Percentiles rank a stretch among this genome's conserved stretches.
phyloP scores from a whole-genome alignment of 768 basidiomycete genomes.

The Mycena galericulata region DNA sequence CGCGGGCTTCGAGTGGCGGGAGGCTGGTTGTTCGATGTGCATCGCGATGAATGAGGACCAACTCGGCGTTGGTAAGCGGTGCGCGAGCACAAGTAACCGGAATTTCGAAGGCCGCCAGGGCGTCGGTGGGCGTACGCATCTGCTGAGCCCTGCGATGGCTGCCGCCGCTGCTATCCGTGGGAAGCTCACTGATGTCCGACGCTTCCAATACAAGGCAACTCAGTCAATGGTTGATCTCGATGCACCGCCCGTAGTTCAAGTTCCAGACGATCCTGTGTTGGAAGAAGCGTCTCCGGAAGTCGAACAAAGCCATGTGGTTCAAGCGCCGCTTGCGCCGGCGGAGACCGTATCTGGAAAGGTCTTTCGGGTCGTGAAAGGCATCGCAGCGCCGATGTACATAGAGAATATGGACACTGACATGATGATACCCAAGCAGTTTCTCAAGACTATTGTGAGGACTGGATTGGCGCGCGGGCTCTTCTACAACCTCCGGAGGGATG shows the following conservation, averaged over 20 bases:
- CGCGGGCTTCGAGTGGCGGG: conserved; percentile 94
- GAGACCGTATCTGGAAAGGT: conserved; percentile 62
- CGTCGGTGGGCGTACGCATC: conserved; percentile 88
- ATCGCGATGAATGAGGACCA: conserved; percentile 96
- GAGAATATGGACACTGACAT: conserved; percentile 92
- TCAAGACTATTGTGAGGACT: conserved; percentile 91
- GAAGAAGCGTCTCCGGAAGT: conserved; percentile 70
- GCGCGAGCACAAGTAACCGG: conserved; percentile 92
- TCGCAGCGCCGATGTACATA: conserved; percentile 81
- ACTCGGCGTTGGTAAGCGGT: conserved; percentile 83
- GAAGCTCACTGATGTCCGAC: conserved; percentile 84
- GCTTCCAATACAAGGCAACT: conserved; percentile 63
- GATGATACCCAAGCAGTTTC: conserved; percentile 94
- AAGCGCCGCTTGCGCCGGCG: conserved; percentile 45
- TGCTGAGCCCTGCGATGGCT: conserved; percentile 93
- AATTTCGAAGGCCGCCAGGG: conserved; percentile 94
- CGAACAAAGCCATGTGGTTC: conserved; percentile 50
- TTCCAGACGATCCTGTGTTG: conserved; percentile 74
- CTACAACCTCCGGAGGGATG: conserved; percentile 79
- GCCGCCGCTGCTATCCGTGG: conserved; percentile 90
- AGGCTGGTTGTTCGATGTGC: conserved; percentile 97
- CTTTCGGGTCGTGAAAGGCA: conserved; percentile 77
- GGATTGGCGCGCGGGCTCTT: conserved; percentile 89
- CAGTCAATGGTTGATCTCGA: conserved; percentile 55
- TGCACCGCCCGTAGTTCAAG: conserved; percentile 72